phyloP scores from a whole-genome alignment of 2,329 filamentous ascomycete species.

The Alternaria sp. region DNA sequence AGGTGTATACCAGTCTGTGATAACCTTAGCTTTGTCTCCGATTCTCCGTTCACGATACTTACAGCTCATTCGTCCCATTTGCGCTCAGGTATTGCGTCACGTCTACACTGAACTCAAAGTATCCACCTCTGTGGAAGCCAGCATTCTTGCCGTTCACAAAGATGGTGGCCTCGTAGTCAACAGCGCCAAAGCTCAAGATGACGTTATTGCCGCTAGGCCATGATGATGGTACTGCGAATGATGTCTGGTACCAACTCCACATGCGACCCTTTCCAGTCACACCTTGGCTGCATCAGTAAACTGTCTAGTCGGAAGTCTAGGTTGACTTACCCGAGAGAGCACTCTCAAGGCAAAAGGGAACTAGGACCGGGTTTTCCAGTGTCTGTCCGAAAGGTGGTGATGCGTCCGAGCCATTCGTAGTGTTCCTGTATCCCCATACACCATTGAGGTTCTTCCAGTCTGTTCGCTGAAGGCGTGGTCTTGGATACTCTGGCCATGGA shows the following conservation, averaged over 20 bases:
- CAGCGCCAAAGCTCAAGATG: conserved; percentile 64
- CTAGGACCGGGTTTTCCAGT: conserved; percentile 54
- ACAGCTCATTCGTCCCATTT: conserved; percentile 63
- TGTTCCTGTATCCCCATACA: conserved; percentile 62
- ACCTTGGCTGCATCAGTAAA: conserved; percentile 48
- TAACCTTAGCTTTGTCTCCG: not conserved
- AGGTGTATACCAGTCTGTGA: conserved; percentile 67
- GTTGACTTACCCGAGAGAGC: conserved; percentile 55
- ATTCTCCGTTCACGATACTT: conserved; percentile 13
- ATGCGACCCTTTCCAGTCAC: conserved; percentile 48
- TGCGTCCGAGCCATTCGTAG: conserved; percentile 48
- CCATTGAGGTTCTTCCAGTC: conserved; percentile 65
- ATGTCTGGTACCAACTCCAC: conserved; percentile 59
- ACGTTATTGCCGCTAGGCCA: conserved; percentile 56
- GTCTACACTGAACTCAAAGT: conserved; percentile 67
- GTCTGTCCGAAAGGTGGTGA: conserved; percentile 54
- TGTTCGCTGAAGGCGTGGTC: conserved; percentile 62
- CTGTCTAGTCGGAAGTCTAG: conserved; percentile 36
- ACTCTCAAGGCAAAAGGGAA: conserved; percentile 63
- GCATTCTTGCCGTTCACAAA: conserved; percentile 64
- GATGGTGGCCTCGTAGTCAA: conserved; percentile 64
- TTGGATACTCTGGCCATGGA: conserved; percentile 65
- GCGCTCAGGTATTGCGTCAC: conserved; percentile 56
- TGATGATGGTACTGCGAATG: conserved; percentile 57
- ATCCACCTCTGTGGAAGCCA: conserved; percentile 65